These are phyloP conservation scores for Cordyceps cicadae DNA, from an alignment of 2,329 filamentous ascomycete species.

Conservation along the genomic window DNA sequence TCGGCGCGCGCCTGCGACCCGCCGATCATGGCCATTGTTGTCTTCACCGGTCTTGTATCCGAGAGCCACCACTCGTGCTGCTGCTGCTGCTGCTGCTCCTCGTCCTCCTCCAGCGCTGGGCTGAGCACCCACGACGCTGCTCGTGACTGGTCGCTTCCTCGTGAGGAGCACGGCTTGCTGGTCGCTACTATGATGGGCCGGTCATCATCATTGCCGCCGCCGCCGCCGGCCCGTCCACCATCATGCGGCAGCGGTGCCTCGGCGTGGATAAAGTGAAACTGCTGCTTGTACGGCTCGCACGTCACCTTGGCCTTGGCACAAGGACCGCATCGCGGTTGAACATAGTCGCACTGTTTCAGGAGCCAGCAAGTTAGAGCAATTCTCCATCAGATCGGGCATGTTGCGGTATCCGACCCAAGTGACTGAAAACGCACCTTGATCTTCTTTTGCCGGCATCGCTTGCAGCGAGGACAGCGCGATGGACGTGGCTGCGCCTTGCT, in stretches of 20 bases:
- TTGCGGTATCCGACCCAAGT: too few species aligned
- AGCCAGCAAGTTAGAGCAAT: not conserved
- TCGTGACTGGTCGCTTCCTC: not conserved
- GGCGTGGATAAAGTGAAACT: not conserved
- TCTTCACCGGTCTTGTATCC: too few species aligned
- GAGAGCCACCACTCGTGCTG: too few species aligned
- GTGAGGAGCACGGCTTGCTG: not conserved
- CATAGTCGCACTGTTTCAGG: not conserved
- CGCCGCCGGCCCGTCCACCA: not conserved
- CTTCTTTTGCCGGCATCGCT: not conserved
- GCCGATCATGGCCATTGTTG: not conserved
- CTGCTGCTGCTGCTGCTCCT: not conserved
- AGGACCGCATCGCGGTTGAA: not conserved
- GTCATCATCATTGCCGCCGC: too few species aligned
- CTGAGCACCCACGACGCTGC: too few species aligned
- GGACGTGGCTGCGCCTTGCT: not conserved
- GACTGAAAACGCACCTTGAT: not conserved
- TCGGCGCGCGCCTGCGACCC: not conserved
- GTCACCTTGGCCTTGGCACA: not conserved
- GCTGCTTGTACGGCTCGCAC: not conserved
- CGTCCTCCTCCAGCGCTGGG: not conserved
- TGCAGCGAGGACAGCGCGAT: not conserved
- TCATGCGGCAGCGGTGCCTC: not conserved
- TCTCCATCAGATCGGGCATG: not conserved
- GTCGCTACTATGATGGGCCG: not conserved